These are phyloP conservation scores for Mycena leptocephala DNA, from an alignment of 768 basidiomycete genomes.

Conservation along the genomic window DNA sequence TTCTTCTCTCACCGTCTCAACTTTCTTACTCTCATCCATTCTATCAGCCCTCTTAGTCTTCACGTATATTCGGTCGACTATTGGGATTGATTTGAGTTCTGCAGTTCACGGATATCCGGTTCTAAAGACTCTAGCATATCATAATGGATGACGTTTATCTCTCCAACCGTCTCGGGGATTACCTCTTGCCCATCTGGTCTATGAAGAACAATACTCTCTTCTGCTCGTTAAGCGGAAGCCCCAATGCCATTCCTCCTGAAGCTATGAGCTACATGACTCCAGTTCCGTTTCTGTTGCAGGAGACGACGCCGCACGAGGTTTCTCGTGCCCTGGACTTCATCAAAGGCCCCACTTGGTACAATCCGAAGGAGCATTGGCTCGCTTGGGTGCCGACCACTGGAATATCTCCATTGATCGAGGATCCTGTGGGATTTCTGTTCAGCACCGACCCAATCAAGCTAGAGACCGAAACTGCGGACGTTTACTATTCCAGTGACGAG, in stretches of 20 bases:
- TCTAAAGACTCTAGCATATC: background rate
- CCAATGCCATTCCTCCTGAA: background rate
- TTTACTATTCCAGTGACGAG: background rate
- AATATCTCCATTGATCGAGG: background rate
- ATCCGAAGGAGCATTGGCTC: background rate
- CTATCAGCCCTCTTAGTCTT: too few species aligned
- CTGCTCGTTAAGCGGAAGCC: background rate
- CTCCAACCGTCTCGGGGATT: background rate
- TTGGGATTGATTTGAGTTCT: too few species aligned
- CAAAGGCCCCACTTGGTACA: background rate
- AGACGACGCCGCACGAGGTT: background rate
- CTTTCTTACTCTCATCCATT: background rate
- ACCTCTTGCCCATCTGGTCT: background rate
- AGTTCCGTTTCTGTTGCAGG: background rate
- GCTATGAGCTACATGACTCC: background rate
- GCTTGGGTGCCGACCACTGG: background rate
- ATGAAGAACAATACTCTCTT: background rate
- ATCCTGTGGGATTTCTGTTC: background rate
- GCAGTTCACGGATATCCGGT: background rate
- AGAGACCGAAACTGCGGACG: background rate
- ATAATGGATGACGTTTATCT: too few species aligned
- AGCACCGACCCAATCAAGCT: too few species aligned
- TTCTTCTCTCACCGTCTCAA: too few species aligned
- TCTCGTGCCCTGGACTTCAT: background rate
- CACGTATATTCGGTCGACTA: background rate